These are phyloP conservation scores for Phylloboletellus chloephorus DNA, from an alignment of 1,284 basidiomycete species.

Conservation along the genomic window DNA sequence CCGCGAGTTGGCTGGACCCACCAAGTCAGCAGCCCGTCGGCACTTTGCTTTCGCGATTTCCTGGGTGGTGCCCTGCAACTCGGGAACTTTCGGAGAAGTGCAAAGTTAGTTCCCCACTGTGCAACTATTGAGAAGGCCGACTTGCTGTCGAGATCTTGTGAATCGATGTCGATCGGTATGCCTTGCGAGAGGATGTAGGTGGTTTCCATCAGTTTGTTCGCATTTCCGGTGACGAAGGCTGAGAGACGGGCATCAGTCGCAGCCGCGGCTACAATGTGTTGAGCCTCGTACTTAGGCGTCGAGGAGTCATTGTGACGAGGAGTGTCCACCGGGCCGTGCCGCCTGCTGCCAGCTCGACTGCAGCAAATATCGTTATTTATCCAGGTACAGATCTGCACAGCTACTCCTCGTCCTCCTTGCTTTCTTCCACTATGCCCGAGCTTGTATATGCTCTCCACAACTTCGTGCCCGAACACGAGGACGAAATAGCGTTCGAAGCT, in stretches of 20 bases:
- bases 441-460: conserved; percentile 80
- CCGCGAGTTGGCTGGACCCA: conserved; percentile 32
- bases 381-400: conserved; percentile 5
- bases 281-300: conserved; percentile 22
- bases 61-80: conserved; percentile 89
- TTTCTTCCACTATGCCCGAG: conserved; percentile 39
- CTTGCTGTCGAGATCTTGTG: conserved; percentile 65
- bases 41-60: conserved; percentile 92
- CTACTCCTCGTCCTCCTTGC: background rate
- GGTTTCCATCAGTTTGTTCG: conserved; percentile 91
- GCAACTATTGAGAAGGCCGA: conserved; percentile 18
- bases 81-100: conserved; percentile 60
- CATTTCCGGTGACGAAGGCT: conserved; percentile 95
- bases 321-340: too few relatives aligned
- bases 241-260: conserved; percentile 5
- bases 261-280: background rate
- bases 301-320: conserved; percentile 17
- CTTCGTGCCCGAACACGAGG: conserved; percentile 88
- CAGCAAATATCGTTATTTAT: too few relatives aligned
- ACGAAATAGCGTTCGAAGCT: conserved; percentile 84
- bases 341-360: too few relatives aligned
- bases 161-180: conserved; percentile 58
- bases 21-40: conserved; percentile 74
- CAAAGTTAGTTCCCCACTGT: background rate
- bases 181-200: conserved; percentile 66